These are phyloP conservation scores for Dentipellis fragilis DNA, from an alignment of 768 basidiomycete species.

Conservation along the genomic window DNA sequence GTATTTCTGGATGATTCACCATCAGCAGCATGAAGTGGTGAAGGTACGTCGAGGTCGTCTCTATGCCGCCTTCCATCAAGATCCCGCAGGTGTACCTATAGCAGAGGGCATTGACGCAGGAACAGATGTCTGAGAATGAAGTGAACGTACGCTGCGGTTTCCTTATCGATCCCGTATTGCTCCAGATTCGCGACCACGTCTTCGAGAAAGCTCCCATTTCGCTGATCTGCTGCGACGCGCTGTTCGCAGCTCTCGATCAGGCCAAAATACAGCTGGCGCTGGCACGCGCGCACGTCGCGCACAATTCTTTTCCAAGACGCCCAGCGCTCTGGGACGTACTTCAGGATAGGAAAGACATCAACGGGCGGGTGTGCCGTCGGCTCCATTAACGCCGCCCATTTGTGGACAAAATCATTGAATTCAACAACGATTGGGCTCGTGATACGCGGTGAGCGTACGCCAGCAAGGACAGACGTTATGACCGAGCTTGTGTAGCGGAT, in stretches of 20 bases:
- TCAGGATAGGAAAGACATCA: background rate
- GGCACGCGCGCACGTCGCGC: background rate
- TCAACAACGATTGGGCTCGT: background rate
- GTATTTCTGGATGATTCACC: background rate
- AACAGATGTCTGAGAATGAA: background rate
- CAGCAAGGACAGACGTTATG: background rate
- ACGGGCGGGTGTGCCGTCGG: background rate
- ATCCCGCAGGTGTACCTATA: background rate
- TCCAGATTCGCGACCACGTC: background rate
- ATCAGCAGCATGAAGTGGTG: background rate
- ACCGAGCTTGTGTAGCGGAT: background rate
- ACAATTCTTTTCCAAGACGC: background rate
- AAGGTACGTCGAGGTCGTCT: background rate
- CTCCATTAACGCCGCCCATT: background rate
- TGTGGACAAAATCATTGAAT: background rate
- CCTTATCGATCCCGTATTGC: background rate
- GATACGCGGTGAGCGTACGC: background rate
- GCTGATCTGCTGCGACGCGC: background rate
- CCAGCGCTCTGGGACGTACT: background rate
- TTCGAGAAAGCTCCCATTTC: background rate
- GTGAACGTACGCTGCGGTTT: background rate
- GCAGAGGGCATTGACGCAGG: background rate
- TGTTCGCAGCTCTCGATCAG: background rate
- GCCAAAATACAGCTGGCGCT: background rate
- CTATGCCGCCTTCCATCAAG: constrained; percentile 1